Evolutionary conservation across 2,329 filamentous ascomycete genomes (phyloP).

Genomic region (Calonectria honghensis): DNA sequence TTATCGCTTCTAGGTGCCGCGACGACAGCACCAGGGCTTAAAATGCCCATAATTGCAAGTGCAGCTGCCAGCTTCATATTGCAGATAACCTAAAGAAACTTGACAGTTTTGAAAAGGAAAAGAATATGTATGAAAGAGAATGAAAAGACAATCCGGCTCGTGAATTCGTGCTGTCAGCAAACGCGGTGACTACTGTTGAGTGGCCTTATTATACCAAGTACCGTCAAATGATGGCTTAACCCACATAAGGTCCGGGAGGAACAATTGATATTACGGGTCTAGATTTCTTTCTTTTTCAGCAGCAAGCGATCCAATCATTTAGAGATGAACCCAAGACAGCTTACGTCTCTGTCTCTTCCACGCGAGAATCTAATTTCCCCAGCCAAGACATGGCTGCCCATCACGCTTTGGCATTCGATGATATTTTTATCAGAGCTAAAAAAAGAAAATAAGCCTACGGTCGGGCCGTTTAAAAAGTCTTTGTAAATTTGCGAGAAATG

Average conservation of each 20-base stretch:
- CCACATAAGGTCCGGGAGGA: neutral
- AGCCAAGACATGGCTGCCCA: neutral
- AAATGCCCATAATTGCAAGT: neutral
- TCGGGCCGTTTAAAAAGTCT: neutral
- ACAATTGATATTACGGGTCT: neutral
- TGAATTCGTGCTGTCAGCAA: neutral
- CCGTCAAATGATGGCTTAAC: neutral
- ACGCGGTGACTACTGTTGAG: neutral
- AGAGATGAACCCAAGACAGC: neutral
- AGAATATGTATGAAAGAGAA: neutral
- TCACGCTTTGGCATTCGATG: neutral
- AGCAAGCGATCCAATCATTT: neutral
- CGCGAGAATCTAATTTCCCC: neutral
- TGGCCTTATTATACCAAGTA: neutral
- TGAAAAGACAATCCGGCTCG: too few species aligned
- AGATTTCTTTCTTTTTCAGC: neutral
- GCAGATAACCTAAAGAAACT: neutral
- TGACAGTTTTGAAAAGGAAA: neutral
- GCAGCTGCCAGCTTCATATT: neutral
- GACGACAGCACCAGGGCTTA: neutral
- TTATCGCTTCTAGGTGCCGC: neutral
- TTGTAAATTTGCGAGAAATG: neutral
- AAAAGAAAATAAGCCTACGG: neutral
- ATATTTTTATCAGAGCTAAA: neutral
- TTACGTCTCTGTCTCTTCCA: neutral